A percentile compares a stretch with the other conserved stretches of the same genome.
phyloP scores from a whole-genome alignment of 108 stramenopile species.

The Cyclostephanos invisitatus region DNA sequence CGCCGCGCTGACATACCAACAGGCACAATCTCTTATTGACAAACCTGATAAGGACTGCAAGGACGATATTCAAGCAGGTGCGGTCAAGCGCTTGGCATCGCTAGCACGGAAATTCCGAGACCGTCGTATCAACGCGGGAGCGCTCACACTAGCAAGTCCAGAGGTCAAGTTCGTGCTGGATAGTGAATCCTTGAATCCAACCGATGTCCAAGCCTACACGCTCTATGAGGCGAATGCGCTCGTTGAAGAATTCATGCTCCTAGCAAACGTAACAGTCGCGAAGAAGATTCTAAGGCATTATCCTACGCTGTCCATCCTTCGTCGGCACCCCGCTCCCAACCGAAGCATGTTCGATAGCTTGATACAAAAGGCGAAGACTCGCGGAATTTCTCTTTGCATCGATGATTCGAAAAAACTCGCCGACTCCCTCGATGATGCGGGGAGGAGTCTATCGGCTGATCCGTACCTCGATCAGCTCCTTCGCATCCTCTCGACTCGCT shows the following conservation, averaged over 20 bases:
- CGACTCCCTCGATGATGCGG: constrained; percentile 92
- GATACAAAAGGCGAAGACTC: constrained; percentile 82
- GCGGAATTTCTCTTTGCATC: constrained; percentile 86
- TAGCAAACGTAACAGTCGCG: constrained; percentile 97
- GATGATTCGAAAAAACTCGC: constrained; percentile 92
- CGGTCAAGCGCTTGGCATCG: constrained; percentile 85
- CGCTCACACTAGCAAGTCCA: constrained; percentile 95
- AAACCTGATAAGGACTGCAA: constrained; percentile 70
- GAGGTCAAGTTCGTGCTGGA: constrained; percentile 98
- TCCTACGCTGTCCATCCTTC: constrained; percentile 91
- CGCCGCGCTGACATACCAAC: constrained; percentile 94
- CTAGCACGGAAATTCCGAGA: constrained; percentile 87
- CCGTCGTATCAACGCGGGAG: constrained; percentile 92
- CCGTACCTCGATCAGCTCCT: constrained; percentile 95
- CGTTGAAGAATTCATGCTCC: constrained; percentile 99
- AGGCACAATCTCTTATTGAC: constrained; percentile 95
- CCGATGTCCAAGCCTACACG: constrained; percentile 94
- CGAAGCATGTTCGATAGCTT: constrained; percentile 94
- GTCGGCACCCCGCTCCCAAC: constrained; percentile 96
- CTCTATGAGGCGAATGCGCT: constrained; percentile 90
- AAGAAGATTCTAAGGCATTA: constrained; percentile 91
- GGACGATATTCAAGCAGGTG: constrained; percentile 71
- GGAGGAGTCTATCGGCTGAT: constrained; percentile 61
- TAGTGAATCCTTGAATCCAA: constrained; percentile 95
- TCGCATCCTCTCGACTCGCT: constrained; percentile 96